phyloP scores from a whole-genome alignment of 2,329 filamentous ascomycete species.

The Lasiodiplodia theobromae region DNA sequence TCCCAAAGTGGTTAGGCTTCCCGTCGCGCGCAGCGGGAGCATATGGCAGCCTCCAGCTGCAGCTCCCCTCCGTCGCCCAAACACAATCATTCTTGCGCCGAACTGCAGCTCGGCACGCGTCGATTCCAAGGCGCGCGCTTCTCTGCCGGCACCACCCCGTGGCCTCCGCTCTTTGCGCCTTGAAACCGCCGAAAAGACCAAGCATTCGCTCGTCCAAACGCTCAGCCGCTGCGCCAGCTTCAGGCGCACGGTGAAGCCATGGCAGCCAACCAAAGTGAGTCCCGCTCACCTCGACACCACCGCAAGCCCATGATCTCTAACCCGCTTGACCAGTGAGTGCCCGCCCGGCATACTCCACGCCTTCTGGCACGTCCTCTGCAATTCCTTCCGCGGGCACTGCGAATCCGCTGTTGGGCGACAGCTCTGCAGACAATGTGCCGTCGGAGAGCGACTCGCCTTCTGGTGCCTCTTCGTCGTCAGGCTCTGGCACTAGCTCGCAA shows the following conservation, averaged over 20 bases:
- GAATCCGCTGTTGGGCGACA: neutral
- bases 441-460: neutral
- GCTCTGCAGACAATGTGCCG: neutral
- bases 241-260: constrained; percentile 10
- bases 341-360: neutral
- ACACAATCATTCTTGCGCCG: neutral
- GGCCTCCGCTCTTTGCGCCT: neutral
- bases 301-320: neutral
- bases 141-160: no score
- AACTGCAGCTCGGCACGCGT: neutral
- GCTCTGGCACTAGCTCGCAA: neutral
- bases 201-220: neutral
- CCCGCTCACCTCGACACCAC: neutral
- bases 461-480: neutral
- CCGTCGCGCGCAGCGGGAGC: constrained; percentile 8
- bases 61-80: constrained; percentile 3
- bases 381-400: neutral
- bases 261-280: constrained; percentile 8
- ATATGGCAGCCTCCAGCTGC: constrained; percentile 19
- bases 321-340: neutral
- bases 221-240: neutral
- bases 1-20: constrained; percentile 16
- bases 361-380: neutral
- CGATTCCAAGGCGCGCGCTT: neutral
- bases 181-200: no score